A percentile compares a stretch with the other conserved stretches of the same genome.
Evolutionary conservation across 2,329 filamentous ascomycete species (phyloP).

Genomic region (Penicillium sumatraense): DNA sequence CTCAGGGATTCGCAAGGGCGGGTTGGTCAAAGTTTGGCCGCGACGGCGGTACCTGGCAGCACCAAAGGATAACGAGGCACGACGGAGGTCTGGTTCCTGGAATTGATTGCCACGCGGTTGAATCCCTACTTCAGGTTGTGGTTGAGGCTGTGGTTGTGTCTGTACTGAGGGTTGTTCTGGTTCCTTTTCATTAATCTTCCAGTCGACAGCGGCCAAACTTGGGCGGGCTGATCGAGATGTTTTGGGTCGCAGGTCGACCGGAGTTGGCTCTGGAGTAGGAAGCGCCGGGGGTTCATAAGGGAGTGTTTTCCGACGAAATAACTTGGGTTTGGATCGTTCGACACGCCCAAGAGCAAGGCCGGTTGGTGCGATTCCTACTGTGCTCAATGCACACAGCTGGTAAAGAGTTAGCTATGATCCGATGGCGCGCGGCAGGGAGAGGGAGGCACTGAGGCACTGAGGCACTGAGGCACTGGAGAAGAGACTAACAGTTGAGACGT

Average conservation of each 20-base stretch:
- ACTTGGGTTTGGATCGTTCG: slow-evolving; percentile 42
- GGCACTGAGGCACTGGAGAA: no score
- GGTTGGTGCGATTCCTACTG: slow-evolving; percentile 63
- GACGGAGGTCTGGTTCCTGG: slow-evolving; percentile 24
- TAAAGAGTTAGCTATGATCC: not conserved
- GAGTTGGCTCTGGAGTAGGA: slow-evolving; percentile 18
- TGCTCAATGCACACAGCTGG: slow-evolving; percentile 67
- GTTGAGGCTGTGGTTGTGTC: not conserved
- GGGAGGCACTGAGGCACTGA: no score
- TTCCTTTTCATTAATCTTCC: slow-evolving; percentile 18
- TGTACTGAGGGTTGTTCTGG: not conserved
- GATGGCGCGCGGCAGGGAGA: not conserved
- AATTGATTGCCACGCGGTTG: slow-evolving; percentile 12
- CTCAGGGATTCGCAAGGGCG: slow-evolving; percentile 33
- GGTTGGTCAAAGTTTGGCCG: slow-evolving; percentile 42
- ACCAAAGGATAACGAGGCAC: slow-evolving; percentile 33
- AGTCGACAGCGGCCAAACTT: slow-evolving; percentile 19
- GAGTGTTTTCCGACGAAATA: slow-evolving; percentile 32
- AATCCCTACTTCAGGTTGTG: slow-evolving; percentile 10
- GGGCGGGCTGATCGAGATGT: slow-evolving; percentile 26
- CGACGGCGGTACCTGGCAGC: slow-evolving; percentile 38
- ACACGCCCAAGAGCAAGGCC: slow-evolving; percentile 62
- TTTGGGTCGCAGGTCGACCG: slow-evolving; percentile 21
- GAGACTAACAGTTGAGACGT: slow-evolving; percentile 45
- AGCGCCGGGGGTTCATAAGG: slow-evolving; percentile 24